phyloP scores from a whole-genome alignment of 345 rosid species.

The Gossypium sturtianum region DNA sequence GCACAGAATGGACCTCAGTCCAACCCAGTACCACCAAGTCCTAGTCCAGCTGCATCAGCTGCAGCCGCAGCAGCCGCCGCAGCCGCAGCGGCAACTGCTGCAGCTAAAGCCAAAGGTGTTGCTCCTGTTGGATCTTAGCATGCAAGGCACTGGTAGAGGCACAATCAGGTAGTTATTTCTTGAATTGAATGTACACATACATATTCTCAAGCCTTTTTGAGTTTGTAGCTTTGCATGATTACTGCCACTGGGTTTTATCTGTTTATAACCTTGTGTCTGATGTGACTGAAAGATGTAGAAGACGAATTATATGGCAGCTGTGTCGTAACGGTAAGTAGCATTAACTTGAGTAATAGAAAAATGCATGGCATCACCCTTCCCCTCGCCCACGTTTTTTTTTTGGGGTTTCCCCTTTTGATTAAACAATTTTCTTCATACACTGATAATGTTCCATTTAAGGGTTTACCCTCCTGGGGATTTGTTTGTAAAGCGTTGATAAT shows the following conservation, averaged over 20 bases:
- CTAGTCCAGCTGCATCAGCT: constrained; percentile 59
- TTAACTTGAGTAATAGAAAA: constrained; percentile 2
- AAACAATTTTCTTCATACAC: neutral
- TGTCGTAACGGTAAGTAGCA: constrained; percentile 8
- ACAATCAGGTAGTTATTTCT: constrained; percentile 10
- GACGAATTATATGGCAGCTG: constrained; percentile 11
- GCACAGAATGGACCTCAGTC: constrained; percentile 46
- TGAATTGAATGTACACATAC: constrained; percentile 29
- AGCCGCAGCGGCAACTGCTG: constrained; percentile 40
- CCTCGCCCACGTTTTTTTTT: neutral
- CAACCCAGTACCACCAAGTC: constrained; percentile 64
- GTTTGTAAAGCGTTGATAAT: constrained; percentile 8
- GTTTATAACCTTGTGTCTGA: constrained; percentile 16
- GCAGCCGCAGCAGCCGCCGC: constrained; percentile 65
- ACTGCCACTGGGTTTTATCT: constrained; percentile 17
- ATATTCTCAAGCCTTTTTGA: constrained; percentile 4
- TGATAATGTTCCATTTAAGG: neutral
- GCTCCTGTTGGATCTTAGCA: constrained; percentile 82
- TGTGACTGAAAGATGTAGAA: constrained; percentile 16
- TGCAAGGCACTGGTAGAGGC: constrained; percentile 9
- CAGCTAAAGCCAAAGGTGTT: constrained; percentile 71
- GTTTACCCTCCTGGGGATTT: neutral
- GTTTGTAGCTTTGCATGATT: constrained; percentile 21
- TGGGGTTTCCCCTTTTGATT: neutral
- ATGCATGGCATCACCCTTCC: neutral